Percentiles rank a stretch among this genome's conserved stretches.
phyloP scores from a whole-genome alignment of 208 protist species.

The Trypanosoma conorhini region DNA sequence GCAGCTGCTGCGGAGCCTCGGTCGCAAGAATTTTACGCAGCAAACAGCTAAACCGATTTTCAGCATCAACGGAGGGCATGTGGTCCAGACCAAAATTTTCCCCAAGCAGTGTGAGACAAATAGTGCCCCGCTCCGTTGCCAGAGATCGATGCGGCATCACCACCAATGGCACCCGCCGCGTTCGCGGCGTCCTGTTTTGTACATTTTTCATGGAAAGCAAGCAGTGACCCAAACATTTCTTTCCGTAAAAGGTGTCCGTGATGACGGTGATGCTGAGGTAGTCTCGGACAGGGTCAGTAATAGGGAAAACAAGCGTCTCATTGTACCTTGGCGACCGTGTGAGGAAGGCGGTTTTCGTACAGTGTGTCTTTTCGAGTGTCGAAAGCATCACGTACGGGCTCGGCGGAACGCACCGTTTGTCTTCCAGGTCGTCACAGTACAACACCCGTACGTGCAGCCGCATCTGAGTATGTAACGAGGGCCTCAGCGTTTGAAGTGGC shows the following conservation, averaged over 20 bases:
- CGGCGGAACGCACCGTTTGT: slow-evolving; percentile 29
- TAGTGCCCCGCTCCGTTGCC: slow-evolving; percentile 51
- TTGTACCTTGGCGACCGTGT: slow-evolving; percentile 67
- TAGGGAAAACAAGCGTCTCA: slow-evolving; percentile 61
- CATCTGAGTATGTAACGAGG: not conserved
- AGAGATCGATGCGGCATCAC: slow-evolving; percentile 35
- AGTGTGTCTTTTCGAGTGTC: slow-evolving; percentile 62
- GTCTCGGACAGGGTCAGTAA: slow-evolving; percentile 56
- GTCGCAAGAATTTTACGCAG: slow-evolving; percentile 51
- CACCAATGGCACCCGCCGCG: slow-evolving; percentile 69
- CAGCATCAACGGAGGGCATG: slow-evolving; percentile 62
- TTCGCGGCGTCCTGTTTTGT: slow-evolving; percentile 52
- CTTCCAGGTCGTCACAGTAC: slow-evolving; percentile 61
- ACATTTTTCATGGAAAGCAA: slow-evolving; percentile 76
- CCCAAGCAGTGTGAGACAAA: slow-evolving; percentile 64
- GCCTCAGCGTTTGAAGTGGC: not conserved
- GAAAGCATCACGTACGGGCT: slow-evolving; percentile 82
- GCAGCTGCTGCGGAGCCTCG: slow-evolving; percentile 49
- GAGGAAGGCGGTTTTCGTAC: slow-evolving; percentile 47
- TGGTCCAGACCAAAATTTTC: slow-evolving; percentile 77
- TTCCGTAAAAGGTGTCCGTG: slow-evolving; percentile 79
- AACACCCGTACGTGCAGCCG: slow-evolving; percentile 64
- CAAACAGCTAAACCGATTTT: slow-evolving; percentile 72
- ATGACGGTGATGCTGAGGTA: slow-evolving; percentile 69
- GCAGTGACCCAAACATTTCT: slow-evolving; percentile 76